Percentiles rank a stretch among this genome's conserved stretches.
Evolutionary conservation across 768 basidiomycete genomes (phyloP).

Genomic region (Phaeotremella skinneri): DNA sequence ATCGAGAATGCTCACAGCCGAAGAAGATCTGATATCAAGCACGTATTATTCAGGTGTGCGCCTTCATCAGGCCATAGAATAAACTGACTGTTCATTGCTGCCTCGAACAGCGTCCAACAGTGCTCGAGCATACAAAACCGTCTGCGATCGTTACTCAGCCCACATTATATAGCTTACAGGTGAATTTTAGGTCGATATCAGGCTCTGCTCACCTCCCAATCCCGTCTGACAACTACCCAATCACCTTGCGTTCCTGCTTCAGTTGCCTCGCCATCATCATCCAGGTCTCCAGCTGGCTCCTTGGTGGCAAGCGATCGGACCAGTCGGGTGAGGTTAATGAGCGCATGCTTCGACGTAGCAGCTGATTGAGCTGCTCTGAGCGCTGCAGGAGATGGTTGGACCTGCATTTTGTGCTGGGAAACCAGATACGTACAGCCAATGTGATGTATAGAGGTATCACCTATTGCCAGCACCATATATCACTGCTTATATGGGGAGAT

Average conservation of each 20-base stretch:
- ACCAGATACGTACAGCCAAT: no score
- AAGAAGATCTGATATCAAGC: conserved; percentile 12
- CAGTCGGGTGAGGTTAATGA: conserved; percentile 41
- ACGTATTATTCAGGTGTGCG: neutral
- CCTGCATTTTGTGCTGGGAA: no score
- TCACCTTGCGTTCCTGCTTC: neutral
- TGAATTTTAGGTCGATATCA: neutral
- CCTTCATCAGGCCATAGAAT: neutral
- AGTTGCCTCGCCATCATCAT: conserved; percentile 20
- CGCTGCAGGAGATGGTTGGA: conserved; percentile 7
- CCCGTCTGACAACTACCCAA: conserved; percentile 14
- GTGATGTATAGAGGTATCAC: no score
- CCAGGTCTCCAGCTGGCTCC: conserved; percentile 6
- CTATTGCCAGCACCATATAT: no score
- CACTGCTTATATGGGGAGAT: no score
- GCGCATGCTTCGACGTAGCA: conserved; percentile 33
- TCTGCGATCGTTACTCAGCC: conserved; percentile 16
- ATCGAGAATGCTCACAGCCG: conserved; percentile 1
- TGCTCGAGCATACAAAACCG: conserved; percentile 28
- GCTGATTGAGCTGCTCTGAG: conserved; percentile 30
- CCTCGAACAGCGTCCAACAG: conserved; percentile 24
- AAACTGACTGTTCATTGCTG: conserved; percentile 18
- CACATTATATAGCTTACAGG: neutral
- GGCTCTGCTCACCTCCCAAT: conserved; percentile 35
- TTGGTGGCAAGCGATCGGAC: conserved; percentile 32